These are phyloP conservation scores for Crassisporium funariophilum DNA, from an alignment of 768 basidiomycete genomes.

Conservation along the genomic window DNA sequence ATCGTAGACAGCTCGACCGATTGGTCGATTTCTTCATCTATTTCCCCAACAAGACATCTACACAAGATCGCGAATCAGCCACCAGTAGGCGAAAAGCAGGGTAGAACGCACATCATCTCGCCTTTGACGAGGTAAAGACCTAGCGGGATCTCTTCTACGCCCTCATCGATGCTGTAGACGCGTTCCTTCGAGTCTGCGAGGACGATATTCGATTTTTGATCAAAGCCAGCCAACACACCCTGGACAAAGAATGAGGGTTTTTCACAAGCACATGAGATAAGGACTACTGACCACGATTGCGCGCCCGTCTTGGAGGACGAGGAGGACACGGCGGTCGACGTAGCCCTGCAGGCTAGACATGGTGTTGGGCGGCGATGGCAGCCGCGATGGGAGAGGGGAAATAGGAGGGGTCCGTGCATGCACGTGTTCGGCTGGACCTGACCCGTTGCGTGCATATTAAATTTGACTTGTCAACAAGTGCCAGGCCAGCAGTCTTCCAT, in stretches of 20 bases:
- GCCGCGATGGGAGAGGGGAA: conserved; percentile 14
- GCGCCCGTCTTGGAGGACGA: conserved; percentile 95
- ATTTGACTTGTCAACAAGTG: too few relatives aligned
- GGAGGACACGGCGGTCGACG: conserved; percentile 89
- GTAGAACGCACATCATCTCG: conserved; percentile 86
- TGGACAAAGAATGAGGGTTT: conserved; percentile 29
- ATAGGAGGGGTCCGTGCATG: conserved; percentile 16
- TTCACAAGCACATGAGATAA: neutral
- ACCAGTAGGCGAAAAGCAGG: too few relatives aligned
- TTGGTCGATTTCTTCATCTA: conserved; percentile 81
- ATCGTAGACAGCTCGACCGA: conserved; percentile 74
- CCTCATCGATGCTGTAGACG: conserved; percentile 87
- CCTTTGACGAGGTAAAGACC: conserved; percentile 98
- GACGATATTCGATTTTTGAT: conserved; percentile 96
- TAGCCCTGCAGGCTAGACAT: conserved; percentile 94
- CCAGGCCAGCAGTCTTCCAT: too few relatives aligned
- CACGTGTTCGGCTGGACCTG: conserved; percentile 24
- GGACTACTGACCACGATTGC: conserved; percentile 77
- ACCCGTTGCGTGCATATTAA: conserved; percentile 14
- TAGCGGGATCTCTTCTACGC: conserved; percentile 91
- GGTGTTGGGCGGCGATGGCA: conserved; percentile 19
- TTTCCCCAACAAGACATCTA: conserved; percentile 78
- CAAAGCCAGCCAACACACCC: conserved; percentile 91
- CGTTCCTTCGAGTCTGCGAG: conserved; percentile 93
- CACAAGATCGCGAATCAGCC: conserved; percentile 12